phyloP scores from a whole-genome alignment of 768 basidiomycete species.

The Neoboletus subvelutipes region DNA sequence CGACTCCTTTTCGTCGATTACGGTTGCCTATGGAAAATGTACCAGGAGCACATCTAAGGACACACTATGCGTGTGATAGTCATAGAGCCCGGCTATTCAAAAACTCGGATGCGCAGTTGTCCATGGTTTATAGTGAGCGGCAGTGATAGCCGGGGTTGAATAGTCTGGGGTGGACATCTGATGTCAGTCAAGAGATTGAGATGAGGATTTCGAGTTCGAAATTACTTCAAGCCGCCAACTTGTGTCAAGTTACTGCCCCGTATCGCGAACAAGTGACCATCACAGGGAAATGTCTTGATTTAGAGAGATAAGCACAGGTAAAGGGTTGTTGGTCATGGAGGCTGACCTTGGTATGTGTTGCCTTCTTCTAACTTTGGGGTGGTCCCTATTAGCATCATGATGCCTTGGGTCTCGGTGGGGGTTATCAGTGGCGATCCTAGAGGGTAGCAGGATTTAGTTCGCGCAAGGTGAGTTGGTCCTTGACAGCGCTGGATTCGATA shows the following conservation, averaged over 20 bases:
- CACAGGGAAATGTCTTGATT: slow-evolving; percentile 1
- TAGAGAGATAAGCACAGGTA: background rate
- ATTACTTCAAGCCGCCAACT: background rate
- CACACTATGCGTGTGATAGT: slow-evolving; percentile 32
- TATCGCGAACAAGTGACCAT: slow-evolving; percentile 5
- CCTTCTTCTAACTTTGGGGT: background rate
- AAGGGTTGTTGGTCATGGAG: background rate
- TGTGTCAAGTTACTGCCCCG: slow-evolving; percentile 15
- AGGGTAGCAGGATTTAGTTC: background rate
- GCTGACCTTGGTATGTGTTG: slow-evolving; percentile 4
- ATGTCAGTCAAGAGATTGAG: background rate
- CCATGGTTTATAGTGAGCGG: slow-evolving; percentile 16
- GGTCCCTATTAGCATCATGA: background rate
- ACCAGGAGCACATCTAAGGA: slow-evolving; percentile 22
- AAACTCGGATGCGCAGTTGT: slow-evolving; percentile 17
- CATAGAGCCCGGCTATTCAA: slow-evolving; percentile 24
- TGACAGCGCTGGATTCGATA: background rate
- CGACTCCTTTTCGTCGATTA: slow-evolving; percentile 12
- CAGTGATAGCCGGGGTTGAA: slow-evolving; percentile 8
- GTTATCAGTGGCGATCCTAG: background rate
- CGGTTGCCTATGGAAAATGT: slow-evolving; percentile 16
- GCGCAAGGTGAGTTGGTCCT: background rate
- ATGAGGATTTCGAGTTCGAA: background rate
- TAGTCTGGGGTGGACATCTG: background rate
- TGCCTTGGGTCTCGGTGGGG: background rate